A percentile compares a stretch with the other conserved stretches of the same genome.
phyloP scores from a whole-genome alignment of 805 yeast genomes.

The Ogataea paraovalis region DNA sequence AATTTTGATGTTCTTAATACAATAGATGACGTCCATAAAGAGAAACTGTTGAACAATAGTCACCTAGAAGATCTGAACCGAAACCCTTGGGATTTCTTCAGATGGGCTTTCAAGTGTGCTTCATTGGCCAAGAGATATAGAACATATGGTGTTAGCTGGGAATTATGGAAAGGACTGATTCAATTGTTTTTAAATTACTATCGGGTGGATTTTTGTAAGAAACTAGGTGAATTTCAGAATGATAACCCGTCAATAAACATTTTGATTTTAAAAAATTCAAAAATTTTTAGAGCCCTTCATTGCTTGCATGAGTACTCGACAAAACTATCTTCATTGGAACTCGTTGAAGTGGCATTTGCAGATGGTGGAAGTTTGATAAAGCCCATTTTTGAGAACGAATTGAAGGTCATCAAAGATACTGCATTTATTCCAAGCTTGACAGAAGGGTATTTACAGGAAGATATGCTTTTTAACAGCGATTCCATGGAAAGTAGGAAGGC shows the following conservation, averaged over 20 bases:
- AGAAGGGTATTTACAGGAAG: background rate
- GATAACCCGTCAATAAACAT: background rate
- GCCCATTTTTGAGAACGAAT: conserved; percentile 19
- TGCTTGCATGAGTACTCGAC: conserved; percentile 8
- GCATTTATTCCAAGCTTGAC: conserved; percentile 2
- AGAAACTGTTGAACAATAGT: conserved; percentile 16
- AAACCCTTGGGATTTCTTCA: conserved; percentile 25
- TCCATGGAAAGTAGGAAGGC: conserved; percentile 15
- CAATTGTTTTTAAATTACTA: conserved; percentile 7
- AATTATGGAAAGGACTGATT: conserved; percentile 15
- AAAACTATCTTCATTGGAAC: conserved; percentile 8
- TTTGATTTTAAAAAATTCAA: background rate
- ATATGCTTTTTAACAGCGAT: conserved; percentile 9
- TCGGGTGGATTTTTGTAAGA: conserved; percentile 5
- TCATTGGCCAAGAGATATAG: conserved; percentile 8
- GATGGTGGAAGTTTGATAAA: conserved; percentile 4
- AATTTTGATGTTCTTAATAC: background rate
- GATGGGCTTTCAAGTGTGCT: conserved; percentile 31
- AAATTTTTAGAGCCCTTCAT: conserved; percentile 4
- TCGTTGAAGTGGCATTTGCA: conserved; percentile 14
- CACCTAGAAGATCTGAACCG: conserved; percentile 23
- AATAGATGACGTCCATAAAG: background rate
- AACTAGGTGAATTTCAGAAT: background rate
- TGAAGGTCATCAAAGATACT: conserved; percentile 5
- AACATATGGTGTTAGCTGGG: conserved; percentile 14